Evolutionary conservation across 2,329 filamentous ascomycete genomes (phyloP), one percentile per base, ranked within the genome.

Genomic region (Cytospora piceae): DNA sequence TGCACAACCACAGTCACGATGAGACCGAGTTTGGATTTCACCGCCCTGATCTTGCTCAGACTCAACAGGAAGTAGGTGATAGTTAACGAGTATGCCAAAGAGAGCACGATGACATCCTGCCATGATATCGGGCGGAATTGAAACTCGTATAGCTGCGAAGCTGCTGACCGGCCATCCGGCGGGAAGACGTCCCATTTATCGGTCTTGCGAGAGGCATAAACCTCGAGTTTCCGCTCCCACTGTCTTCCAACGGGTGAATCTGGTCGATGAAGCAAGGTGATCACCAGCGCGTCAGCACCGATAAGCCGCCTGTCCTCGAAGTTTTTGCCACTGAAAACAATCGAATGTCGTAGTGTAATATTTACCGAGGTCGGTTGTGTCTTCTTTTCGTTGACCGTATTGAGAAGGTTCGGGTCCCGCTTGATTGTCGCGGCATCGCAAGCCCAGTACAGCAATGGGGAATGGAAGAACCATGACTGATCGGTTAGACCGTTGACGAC

Each of bases 361-460:
- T 93, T 92, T 71, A 91, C 85, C 1, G 85, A 86, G 0, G 90
- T 91, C 1, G 85, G 83, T 67, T 85, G 84, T 0, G 79, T 82
- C 63, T 87, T 86, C 68, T 80, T 84, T 61, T 84, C 78, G 70
- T 94, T 93, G 72, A 94, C 88, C 0, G 91, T 94, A 1, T 77
- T 75, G 3, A 93, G 74, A 15, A 93, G 82, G 72, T 93, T 82
- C 0, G 74, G 62, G 71, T 94, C 91, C 20, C 77, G 74, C 31
- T 83, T 74, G 58, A 94, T 85, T 8, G 76, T 77, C 1, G 85
- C 81, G 7, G 79, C 73, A n/a, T 82, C 90, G 73, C 88, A 90
- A 67, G 87, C 84, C 91, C 91, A 94, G 75, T 93, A 94, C 75
- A 92, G 88, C 62, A 94, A 77, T 1, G 91, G 91, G n/a, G 91